phyloP scores from a whole-genome alignment of 495 filamentous ascomycete species.

The Aspergillus indologenus region DNA sequence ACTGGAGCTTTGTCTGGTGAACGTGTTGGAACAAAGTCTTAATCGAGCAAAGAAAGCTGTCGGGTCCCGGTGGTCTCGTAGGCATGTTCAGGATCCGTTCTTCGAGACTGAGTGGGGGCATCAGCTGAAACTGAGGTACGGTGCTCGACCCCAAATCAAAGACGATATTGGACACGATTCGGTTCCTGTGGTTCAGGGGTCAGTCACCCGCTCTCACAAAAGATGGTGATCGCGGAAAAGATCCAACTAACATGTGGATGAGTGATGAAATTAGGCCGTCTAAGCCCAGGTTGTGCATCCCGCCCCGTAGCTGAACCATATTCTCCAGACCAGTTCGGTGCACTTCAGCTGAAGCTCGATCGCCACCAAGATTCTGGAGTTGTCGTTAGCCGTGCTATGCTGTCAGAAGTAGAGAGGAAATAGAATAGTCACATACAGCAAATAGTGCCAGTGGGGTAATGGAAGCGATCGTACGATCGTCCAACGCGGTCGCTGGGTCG shows the following conservation, averaged over 20 bases:
- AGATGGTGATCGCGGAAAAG: background rate
- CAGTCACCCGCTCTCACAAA: no score
- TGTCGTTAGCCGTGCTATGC: background rate
- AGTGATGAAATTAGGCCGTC: background rate
- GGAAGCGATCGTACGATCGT: slow-evolving; percentile 9
- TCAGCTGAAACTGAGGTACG: background rate
- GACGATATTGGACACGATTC: slow-evolving; percentile 4
- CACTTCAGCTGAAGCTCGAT: slow-evolving; percentile 1
- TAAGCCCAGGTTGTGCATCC: slow-evolving; percentile 4
- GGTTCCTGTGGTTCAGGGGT: background rate
- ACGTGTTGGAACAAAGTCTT: background rate
- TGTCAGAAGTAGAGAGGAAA: background rate
- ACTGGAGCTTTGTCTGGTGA: background rate
- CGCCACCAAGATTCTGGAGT: slow-evolving; percentile 2
- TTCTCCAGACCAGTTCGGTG: slow-evolving; percentile 3
- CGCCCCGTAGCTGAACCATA: background rate
- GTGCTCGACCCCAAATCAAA: slow-evolving; percentile 1
- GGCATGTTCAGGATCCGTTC: background rate
- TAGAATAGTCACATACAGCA: background rate
- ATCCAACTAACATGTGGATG: background rate
- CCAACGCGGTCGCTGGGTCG: background rate
- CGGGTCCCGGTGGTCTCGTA: no score
- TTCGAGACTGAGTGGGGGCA: slow-evolving; percentile 4
- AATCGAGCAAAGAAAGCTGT: background rate
- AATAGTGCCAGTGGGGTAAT: slow-evolving; percentile 5